Conservation (phyloP, 78 protist species). For the Chrysochromulina parva region DNA sequence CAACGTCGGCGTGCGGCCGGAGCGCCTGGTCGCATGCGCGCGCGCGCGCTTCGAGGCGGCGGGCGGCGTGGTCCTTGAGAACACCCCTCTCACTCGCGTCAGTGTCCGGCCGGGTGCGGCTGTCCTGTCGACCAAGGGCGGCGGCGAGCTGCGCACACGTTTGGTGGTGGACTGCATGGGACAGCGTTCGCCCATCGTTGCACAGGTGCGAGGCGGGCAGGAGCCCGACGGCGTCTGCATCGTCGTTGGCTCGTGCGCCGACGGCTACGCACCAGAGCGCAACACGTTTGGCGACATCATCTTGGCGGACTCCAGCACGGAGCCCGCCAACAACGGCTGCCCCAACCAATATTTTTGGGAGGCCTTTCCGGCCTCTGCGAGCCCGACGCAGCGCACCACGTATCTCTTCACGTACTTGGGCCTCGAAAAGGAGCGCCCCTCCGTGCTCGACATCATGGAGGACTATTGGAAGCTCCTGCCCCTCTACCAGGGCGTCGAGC, state of each 20-base stretch:
- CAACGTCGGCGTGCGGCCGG: conserved; percentile 19
- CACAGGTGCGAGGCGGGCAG: neutral
- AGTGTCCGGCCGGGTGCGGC: neutral
- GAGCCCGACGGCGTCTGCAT: conserved; percentile 23
- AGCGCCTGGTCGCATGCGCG: neutral
- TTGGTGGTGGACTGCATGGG: conserved; percentile 25
- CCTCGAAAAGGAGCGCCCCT: neutral
- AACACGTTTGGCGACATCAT: conserved; percentile 8
- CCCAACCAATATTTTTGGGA: neutral
- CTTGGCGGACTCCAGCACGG: neutral
- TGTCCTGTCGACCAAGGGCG: neutral
- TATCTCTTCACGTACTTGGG: conserved; percentile 16
- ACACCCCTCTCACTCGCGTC: neutral
- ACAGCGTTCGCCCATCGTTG: neutral
- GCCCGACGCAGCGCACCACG: neutral
- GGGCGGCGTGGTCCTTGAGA: neutral
- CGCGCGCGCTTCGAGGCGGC: neutral
- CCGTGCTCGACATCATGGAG: neutral
- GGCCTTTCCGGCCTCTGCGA: neutral
- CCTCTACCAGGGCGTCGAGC: neutral
- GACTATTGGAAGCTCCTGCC: neutral
- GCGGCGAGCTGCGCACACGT: neutral
- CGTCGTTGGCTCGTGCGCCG: conserved; percentile 28
- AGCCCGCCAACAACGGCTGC: too few relatives aligned
- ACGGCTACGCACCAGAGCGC: neutral